Conservation (phyloP, 1,284 basidiomycete species). For the Tilletia caries region DNA sequence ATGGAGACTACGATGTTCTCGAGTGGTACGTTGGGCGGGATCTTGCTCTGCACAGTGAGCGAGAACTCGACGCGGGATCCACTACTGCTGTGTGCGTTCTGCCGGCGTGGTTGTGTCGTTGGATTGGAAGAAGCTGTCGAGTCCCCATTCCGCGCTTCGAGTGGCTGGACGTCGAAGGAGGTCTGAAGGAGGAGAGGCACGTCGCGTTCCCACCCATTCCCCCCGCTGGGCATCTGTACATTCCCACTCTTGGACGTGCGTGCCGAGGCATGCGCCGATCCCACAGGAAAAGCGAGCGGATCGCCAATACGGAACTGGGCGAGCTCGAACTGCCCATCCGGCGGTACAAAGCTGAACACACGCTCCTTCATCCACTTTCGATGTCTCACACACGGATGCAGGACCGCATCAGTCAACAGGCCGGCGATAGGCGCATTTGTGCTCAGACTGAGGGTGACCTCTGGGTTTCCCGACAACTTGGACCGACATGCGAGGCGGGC, state of each 20-base stretch:
- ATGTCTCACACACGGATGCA: constrained; percentile 82
- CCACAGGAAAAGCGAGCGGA: constrained; percentile 44
- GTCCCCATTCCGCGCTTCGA: neutral
- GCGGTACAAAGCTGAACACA: constrained; percentile 38
- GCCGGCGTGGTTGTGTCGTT: too few relatives aligned
- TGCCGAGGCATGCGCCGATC: neutral
- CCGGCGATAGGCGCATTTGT: constrained; percentile 55
- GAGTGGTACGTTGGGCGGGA: constrained; percentile 19
- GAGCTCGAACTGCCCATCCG: constrained; percentile 41
- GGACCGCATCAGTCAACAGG: constrained; percentile 72
- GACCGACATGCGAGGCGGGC: constrained; percentile 35
- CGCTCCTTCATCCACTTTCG: constrained; percentile 64
- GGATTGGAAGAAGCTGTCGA: too few relatives aligned
- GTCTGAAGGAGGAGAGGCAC: neutral
- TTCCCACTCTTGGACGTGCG: neutral
- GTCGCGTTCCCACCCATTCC: constrained; percentile 9
- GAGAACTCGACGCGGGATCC: constrained; percentile 14
- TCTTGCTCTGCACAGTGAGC: constrained; percentile 17
- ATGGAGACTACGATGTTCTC: constrained; percentile 38
- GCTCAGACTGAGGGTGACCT: constrained; percentile 31
- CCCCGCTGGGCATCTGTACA: neutral
- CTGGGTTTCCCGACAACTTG: constrained; percentile 53
- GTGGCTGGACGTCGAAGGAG: neutral
- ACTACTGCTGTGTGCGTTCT: neutral
- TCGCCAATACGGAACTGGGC: constrained; percentile 42